These are phyloP conservation scores for Clitopilus passeckerianus DNA, from an alignment of 768 basidiomycete species.

Conservation along the genomic window DNA sequence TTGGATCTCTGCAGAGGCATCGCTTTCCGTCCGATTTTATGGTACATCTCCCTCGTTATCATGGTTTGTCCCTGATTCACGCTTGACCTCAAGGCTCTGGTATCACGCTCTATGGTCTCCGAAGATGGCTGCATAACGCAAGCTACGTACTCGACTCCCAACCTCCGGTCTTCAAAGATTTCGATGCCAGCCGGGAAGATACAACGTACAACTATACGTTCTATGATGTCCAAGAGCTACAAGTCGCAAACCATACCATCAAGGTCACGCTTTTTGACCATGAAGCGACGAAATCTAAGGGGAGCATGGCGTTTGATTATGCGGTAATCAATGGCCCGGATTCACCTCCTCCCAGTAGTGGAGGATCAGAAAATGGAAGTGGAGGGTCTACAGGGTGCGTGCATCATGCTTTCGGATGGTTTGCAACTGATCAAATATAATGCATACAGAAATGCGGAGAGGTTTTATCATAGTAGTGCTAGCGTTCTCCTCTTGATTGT, in stretches of 20 bases:
- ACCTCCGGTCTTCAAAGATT: background rate
- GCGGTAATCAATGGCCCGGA: background rate
- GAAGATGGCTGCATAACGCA: background rate
- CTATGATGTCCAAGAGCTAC: background rate
- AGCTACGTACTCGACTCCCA: background rate
- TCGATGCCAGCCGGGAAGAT: background rate
- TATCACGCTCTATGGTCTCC: background rate
- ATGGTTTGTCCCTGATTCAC: background rate
- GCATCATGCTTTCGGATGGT: background rate
- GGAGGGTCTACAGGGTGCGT: background rate
- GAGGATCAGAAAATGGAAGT: background rate
- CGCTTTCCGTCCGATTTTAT: background rate
- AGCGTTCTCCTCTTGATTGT: background rate
- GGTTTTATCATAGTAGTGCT: background rate
- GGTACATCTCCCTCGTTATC: background rate
- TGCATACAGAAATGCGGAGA: background rate
- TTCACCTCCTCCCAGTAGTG: background rate
- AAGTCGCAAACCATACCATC: background rate
- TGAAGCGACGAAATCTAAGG: background rate
- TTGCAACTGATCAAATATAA: background rate
- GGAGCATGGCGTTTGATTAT: background rate
- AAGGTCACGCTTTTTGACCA: background rate
- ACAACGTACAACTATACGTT: background rate
- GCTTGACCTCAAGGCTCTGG: background rate
- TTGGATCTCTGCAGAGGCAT: background rate